phyloP scores from a whole-genome alignment of 139 green algal species.

The Haematococcus sp. region DNA sequence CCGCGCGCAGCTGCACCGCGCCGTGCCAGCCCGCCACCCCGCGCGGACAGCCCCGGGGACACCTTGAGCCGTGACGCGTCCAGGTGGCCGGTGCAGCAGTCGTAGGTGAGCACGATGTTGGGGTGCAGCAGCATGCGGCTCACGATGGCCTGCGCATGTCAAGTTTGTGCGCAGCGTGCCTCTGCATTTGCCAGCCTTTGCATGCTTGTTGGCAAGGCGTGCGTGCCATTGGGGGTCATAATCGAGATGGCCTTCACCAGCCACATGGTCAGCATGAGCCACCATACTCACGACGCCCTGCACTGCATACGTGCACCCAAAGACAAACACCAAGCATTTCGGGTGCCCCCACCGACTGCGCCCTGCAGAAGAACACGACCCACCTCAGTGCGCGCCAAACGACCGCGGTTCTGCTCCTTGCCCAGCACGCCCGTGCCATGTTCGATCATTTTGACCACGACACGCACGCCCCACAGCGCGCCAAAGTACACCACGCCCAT shows the following conservation, averaged over 20 bases:
- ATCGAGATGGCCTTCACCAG: no score
- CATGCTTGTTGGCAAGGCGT: no score
- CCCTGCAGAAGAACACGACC: no score
- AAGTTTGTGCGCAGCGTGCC: no score
- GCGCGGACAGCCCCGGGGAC: not conserved
- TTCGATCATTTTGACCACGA: conserved; percentile 50
- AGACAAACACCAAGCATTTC: no score
- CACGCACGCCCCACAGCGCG: conserved; percentile 25
- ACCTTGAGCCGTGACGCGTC: conserved; percentile 12
- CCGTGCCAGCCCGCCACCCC: conserved; percentile 11
- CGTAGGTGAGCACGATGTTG: conserved; percentile 39
- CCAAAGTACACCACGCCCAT: conserved; percentile 51
- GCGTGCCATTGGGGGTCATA: no score
- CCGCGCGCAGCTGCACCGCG: not conserved
- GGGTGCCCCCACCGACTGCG: no score
- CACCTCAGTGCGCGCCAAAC: conserved; percentile 13
- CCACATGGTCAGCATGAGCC: no score
- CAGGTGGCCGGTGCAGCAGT: conserved; percentile 33
- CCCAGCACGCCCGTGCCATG: conserved; percentile 36
- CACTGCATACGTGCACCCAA: no score
- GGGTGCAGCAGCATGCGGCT: conserved; percentile 39
- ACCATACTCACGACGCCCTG: no score
- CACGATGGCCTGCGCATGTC: conserved; percentile 24
- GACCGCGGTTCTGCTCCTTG: conserved; percentile 34
- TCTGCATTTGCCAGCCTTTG: no score